Percentiles rank a stretch among this genome's conserved stretches.
Evolutionary conservation across 1,139 yeast species (phyloP).

Genomic region (Diutina mesorugosa): DNA sequence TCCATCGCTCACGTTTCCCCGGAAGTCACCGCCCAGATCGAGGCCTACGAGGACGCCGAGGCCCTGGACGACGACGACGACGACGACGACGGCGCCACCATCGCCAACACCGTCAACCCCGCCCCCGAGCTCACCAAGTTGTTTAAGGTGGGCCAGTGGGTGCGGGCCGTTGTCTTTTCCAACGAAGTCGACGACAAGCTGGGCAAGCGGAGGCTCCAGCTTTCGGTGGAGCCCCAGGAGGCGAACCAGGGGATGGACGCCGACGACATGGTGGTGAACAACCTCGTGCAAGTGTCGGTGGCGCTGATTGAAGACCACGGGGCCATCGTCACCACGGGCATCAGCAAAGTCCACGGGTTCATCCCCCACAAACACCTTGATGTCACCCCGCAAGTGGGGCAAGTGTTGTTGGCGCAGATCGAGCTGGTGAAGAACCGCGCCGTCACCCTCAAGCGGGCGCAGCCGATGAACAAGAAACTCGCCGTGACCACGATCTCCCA

Average conservation of each 20-base stretch:
- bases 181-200: slow-evolving; percentile 6
- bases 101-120: slow-evolving; percentile 11
- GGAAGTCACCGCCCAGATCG: slow-evolving; percentile 45
- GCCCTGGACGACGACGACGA: slow-evolving; percentile 17
- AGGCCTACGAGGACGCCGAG: slow-evolving; percentile 26
- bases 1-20: slow-evolving; percentile 66
- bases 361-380: slow-evolving; percentile 55
- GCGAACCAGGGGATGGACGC: slow-evolving; percentile 51
- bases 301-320: slow-evolving; percentile 88
- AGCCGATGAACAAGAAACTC: neutral
- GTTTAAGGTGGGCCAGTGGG: slow-evolving; percentile 73
- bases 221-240: slow-evolving; percentile 62
- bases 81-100: slow-evolving; percentile 21
- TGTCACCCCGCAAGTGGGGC: slow-evolving; percentile 6
- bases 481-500: slow-evolving; percentile 47
- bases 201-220: slow-evolving; percentile 45
- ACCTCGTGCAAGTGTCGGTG: slow-evolving; percentile 63
- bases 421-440: slow-evolving; percentile 3
- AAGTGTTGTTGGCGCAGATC: neutral
- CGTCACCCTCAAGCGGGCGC: slow-evolving; percentile 11
- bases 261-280: slow-evolving; percentile 54
- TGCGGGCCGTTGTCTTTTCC: slow-evolving; percentile 57
- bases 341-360: slow-evolving; percentile 48
- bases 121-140: slow-evolving; percentile 41
- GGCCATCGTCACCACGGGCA: slow-evolving; percentile 60